Evolutionary conservation across 176 grass and related monocot species (phyloP), one percentile per base, ranked within the genome.

Genomic region (Canna indica): DNA sequence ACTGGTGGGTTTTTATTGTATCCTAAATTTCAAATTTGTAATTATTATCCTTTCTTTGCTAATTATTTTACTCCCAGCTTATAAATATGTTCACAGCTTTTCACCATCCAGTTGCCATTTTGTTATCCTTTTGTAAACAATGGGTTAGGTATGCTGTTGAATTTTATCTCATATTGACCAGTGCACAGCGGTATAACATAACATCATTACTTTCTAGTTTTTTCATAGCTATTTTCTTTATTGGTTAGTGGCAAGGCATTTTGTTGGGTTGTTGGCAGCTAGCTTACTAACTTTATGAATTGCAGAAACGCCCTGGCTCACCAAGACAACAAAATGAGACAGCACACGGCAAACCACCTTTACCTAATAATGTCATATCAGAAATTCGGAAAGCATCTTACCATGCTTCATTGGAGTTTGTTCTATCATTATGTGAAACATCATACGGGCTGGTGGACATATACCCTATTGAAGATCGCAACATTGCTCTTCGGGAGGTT

Each of bases 391-490:
- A 90, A 86, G 89, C 84, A 32, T 88, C 82, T 73, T 99, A 99
- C 74, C 91, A 93, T 86, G 90, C 90, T 85, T 99, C 94, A 3
- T 73, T 99, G 77, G 90, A 99, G 73, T 86, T 99, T 76, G 94
- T 93, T 78, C 89, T 93, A 48, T 77, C 89, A 81, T 87, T 99
- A 64, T 99, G 94, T 72, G 94, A 99, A 57, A 93, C 90, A 79
- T 99, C 94, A 18, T 99, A 93, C 80, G 89, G 89, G 8, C 75
- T 99, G 42, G 86, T 99, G 56, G 94, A 99, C 70, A 90, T 99
- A 74, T 99, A 93, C 72, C 94, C 90, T 47, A 73, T 90, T 60
- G 94, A 99, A 76, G 94, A 99, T 84, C 94, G 94, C 65, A 93
- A 99, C 82, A 85, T 86, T 82, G 90, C 94, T 53, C 85, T 99